A percentile compares a stretch with the other conserved stretches of the same genome.
These are phyloP conservation scores for Ogataea siamensis DNA, from an alignment of 805 yeast species.

Conservation along the genomic window DNA sequence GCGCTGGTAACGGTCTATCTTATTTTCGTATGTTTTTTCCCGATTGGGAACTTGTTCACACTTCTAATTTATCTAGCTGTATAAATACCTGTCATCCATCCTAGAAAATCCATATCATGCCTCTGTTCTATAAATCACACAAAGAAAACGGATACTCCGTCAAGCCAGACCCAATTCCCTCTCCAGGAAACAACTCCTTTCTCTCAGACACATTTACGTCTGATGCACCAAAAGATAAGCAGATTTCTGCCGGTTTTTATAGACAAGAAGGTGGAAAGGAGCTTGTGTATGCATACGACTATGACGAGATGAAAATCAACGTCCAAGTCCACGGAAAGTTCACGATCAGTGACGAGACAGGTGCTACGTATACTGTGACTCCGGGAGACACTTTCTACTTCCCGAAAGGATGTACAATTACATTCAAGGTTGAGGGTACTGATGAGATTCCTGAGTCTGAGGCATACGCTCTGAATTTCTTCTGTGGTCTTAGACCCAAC, in stretches of 20 bases:
- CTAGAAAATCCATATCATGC: conserved; percentile 38
- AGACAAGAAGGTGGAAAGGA: conserved; percentile 67
- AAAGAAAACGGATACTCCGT: conserved; percentile 49
- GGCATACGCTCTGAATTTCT: conserved; percentile 65
- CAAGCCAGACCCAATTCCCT: conserved; percentile 57
- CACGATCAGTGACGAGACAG: conserved; percentile 61
- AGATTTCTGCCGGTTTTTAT: conserved; percentile 67
- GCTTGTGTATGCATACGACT: conserved; percentile 61
- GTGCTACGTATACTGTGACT: conserved; percentile 50
- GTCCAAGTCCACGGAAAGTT: conserved; percentile 68
- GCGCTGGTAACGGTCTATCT: too few species aligned
- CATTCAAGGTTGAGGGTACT: conserved; percentile 49
- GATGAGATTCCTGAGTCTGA: conserved; percentile 32
- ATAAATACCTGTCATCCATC: conserved; percentile 9
- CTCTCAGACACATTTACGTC: conserved; percentile 64
- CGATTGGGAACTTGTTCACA: conserved; percentile 14
- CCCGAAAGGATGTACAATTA: conserved; percentile 65
- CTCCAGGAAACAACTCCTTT: conserved; percentile 68
- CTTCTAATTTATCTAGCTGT: neutral
- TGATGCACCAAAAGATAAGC: conserved; percentile 57
- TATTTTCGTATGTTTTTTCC: conserved; percentile 16
- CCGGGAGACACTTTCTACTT: conserved; percentile 71
- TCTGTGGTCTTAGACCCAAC: conserved; percentile 57
- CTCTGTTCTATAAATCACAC: conserved; percentile 52
- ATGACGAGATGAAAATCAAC: conserved; percentile 70